Conservation (phyloP, 352 stramenopile species). For the Phytophthora boehmeriae region DNA sequence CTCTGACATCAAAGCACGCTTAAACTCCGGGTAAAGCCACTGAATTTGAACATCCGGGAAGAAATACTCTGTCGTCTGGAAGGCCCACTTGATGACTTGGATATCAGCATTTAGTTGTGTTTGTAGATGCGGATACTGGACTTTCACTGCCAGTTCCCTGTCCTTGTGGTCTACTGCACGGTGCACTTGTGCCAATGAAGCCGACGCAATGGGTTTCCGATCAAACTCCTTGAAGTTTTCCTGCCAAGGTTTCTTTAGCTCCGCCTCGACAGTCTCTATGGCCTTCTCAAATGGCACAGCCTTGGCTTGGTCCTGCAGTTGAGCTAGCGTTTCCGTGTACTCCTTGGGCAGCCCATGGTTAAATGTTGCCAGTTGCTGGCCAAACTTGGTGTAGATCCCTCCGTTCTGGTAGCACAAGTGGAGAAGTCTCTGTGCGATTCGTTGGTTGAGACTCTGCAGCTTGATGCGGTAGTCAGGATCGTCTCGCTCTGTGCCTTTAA, state of each 20-base stretch:
- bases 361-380: slow-evolving; percentile 96
- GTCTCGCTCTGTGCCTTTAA: slow-evolving; percentile 46
- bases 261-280: slow-evolving; percentile 57
- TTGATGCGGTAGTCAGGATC: slow-evolving; percentile 63
- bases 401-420: slow-evolving; percentile 93
- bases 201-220: slow-evolving; percentile 92
- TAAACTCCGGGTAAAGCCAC: slow-evolving; percentile 97
- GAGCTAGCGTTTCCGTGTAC: slow-evolving; percentile 92
- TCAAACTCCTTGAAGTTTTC: slow-evolving; percentile 93
- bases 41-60: slow-evolving; percentile 93
- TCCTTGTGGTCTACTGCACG: slow-evolving; percentile 90
- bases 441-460: slow-evolving; percentile 70
- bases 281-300: slow-evolving; percentile 56
- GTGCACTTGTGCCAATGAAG: slow-evolving; percentile 96
- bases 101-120: slow-evolving; percentile 81
- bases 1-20: slow-evolving; percentile 73
- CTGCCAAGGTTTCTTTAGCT: slow-evolving; percentile 71
- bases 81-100: slow-evolving; percentile 68
- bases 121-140: slow-evolving; percentile 93
- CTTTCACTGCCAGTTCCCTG: slow-evolving; percentile 95
- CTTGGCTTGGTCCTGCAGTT: slow-evolving; percentile 93
- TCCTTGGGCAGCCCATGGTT: slow-evolving; percentile 96
- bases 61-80: slow-evolving; percentile 67
- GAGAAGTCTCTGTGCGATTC: slow-evolving; percentile 89
- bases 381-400: slow-evolving; percentile 98